Conservation (phyloP, 2,329 filamentous ascomycete genomes). For the Talaromyces sp. region DNA sequence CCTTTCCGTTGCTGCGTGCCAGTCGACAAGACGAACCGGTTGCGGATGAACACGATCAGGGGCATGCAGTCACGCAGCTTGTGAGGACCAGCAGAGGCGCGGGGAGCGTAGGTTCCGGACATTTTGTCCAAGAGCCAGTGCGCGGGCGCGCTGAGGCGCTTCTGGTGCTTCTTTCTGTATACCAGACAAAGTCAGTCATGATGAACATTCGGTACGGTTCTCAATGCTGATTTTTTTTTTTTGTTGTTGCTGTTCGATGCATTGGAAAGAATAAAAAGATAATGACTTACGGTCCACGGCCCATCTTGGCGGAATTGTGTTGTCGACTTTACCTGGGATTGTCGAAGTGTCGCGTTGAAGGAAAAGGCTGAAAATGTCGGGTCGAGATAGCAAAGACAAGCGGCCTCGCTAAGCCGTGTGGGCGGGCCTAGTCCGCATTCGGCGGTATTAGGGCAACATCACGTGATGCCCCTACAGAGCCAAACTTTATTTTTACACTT, state of each 20-base stretch:
- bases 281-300: slow-evolving; percentile 53
- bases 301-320: slow-evolving; percentile 46
- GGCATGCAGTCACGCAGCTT: slow-evolving; percentile 99
- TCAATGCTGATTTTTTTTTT: not conserved
- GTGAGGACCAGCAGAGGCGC: slow-evolving; percentile 82
- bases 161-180: slow-evolving; percentile 95
- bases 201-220: slow-evolving; percentile 5
- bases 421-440: slow-evolving; percentile 21
- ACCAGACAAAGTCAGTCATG: slow-evolving; percentile 15
- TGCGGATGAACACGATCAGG: slow-evolving; percentile 95
- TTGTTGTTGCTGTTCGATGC: not conserved
- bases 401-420: slow-evolving; percentile 18
- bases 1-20: no score
- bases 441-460: slow-evolving; percentile 10
- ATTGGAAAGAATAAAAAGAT: not conserved
- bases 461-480: not conserved
- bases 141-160: slow-evolving; percentile 97
- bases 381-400: slow-evolving; percentile 18
- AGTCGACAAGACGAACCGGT: slow-evolving; percentile 42
- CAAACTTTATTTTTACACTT: not conserved
- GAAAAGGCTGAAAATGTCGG: slow-evolving; percentile 15
- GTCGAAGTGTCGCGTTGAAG: slow-evolving; percentile 30
- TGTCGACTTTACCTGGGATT: slow-evolving; percentile 34
- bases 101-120: slow-evolving; percentile 75
- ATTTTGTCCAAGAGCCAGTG: slow-evolving; percentile 99